Evolutionary conservation across 2,329 filamentous ascomycete genomes (phyloP).

Genomic region (Aspergillus bombycis): DNA sequence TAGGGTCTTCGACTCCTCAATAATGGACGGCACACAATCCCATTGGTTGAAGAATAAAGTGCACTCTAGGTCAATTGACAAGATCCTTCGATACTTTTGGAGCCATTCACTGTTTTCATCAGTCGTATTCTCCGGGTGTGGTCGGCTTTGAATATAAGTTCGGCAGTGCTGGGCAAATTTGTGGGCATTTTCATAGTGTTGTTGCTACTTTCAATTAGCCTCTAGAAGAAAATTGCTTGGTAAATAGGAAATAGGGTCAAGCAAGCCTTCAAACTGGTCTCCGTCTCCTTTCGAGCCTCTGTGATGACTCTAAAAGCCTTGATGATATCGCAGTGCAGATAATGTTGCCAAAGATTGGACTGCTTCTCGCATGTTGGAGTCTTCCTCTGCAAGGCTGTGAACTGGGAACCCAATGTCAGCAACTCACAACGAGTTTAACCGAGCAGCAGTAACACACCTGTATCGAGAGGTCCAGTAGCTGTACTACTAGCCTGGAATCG

Average conservation of each 20-base stretch:
- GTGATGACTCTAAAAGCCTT: conserved; percentile 49
- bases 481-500: conserved; percentile 56
- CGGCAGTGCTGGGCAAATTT: conserved; percentile 66
- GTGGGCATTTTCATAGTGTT: conserved; percentile 65
- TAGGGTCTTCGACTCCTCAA: conserved; percentile 47
- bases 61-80: conserved; percentile 80
- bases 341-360: conserved; percentile 60
- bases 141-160: conserved; percentile 43
- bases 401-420: conserved; percentile 22
- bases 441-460: conserved; percentile 32
- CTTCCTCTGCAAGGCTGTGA: conserved; percentile 44
- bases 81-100: conserved; percentile 66
- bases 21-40: conserved; percentile 65
- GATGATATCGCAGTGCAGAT: conserved; percentile 73
- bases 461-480: conserved; percentile 55
- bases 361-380: conserved; percentile 21
- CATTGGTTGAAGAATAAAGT: conserved; percentile 68
- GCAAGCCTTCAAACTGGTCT: conserved; percentile 41
- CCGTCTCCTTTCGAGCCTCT: conserved; percentile 52
- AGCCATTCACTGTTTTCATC: conserved; percentile 57
- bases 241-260: neutral
- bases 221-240: neutral
- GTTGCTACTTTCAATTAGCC: conserved; percentile 45
- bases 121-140: conserved; percentile 44
- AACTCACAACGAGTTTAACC: neutral